phyloP scores from a whole-genome alignment of 495 filamentous ascomycete species.

The Neurospora sp. region DNA sequence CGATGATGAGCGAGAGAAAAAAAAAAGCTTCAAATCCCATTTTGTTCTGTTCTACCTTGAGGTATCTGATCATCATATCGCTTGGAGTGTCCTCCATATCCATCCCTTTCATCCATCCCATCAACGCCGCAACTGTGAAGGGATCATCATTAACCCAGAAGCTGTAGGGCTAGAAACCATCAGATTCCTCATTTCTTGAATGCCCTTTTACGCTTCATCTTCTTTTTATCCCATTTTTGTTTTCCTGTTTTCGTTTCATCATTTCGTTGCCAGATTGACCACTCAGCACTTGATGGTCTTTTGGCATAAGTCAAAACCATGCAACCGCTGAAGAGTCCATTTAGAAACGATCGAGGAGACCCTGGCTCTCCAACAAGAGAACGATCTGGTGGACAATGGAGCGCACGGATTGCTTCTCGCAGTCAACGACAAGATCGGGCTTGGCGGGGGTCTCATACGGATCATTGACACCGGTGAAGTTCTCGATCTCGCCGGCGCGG shows the following conservation, averaged over 20 bases:
- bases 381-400: constrained; percentile 96
- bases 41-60: not conserved
- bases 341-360: constrained; percentile 59
- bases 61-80: not conserved
- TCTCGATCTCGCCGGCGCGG: constrained; percentile 86
- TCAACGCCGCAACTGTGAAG: not conserved
- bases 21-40: not conserved
- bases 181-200: not conserved
- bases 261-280: not conserved
- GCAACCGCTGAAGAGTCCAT: not conserved
- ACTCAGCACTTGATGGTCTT: not conserved
- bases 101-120: not conserved
- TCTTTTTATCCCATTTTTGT: not conserved
- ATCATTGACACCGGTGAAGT: constrained; percentile 97
- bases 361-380: constrained; percentile 79
- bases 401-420: constrained; percentile 75
- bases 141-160: not conserved
- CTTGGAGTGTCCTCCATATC: not conserved
- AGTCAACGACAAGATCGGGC: constrained; percentile 75
- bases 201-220: not conserved
- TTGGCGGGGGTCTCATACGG: constrained; percentile 84
- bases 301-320: not conserved
- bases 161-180: not conserved
- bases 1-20: not conserved
- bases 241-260: not conserved